phyloP scores from a whole-genome alignment of 495 filamentous ascomycete species.

The Penicillium flavigenum region DNA sequence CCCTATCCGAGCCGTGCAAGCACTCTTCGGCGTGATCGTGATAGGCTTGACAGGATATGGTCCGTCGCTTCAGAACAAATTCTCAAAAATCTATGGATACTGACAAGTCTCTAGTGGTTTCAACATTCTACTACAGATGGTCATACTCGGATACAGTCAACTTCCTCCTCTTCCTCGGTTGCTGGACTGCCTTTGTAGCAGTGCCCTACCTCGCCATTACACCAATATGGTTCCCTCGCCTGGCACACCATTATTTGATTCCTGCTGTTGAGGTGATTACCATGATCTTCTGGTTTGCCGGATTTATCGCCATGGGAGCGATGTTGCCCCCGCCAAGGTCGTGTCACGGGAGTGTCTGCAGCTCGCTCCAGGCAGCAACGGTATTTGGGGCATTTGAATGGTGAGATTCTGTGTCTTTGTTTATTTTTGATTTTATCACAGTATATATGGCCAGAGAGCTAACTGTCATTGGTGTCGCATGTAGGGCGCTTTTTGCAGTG shows the following conservation, averaged over 20 bases:
- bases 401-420: slow-evolving; percentile 33
- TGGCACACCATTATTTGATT: slow-evolving; percentile 60
- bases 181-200: slow-evolving; percentile 68
- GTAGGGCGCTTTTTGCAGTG: slow-evolving; percentile 52
- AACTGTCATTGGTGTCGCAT: neutral
- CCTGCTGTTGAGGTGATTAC: slow-evolving; percentile 67
- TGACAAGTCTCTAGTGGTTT: slow-evolving; percentile 27
- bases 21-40: slow-evolving; percentile 65
- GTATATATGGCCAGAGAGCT: neutral
- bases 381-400: slow-evolving; percentile 59
- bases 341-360: slow-evolving; percentile 51
- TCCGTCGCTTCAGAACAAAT: slow-evolving; percentile 37
- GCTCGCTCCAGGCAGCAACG: slow-evolving; percentile 49
- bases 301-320: slow-evolving; percentile 71
- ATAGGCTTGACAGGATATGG: slow-evolving; percentile 71
- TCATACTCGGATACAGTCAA: slow-evolving; percentile 47
- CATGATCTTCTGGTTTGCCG: slow-evolving; percentile 87
- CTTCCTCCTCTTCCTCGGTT: slow-evolving; percentile 71
- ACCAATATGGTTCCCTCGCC: slow-evolving; percentile 56
- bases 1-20: slow-evolving; percentile 62
- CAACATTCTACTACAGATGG: slow-evolving; percentile 28
- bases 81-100: slow-evolving; percentile 14
- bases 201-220: slow-evolving; percentile 64
- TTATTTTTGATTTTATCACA: neutral
- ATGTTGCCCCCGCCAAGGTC: slow-evolving; percentile 47